A percentile compares a stretch with the other conserved stretches of the same genome.
phyloP scores from a whole-genome alignment of 2,329 filamentous ascomycete species.

The Drechslera avenae region DNA sequence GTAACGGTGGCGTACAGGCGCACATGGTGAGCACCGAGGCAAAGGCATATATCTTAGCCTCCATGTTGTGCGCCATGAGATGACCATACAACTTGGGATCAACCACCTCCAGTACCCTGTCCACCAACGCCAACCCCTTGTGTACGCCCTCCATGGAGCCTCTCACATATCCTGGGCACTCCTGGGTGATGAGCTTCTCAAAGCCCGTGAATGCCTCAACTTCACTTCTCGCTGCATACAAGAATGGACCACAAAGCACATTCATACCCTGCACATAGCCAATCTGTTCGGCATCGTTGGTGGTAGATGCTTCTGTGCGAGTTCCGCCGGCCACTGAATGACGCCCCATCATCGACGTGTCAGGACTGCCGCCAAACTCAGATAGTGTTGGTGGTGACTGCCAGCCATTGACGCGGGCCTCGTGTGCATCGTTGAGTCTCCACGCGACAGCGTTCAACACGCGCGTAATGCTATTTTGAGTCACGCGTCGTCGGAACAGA shows the following conservation, averaged over 20 bases:
- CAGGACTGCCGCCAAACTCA: conserved; percentile 57
- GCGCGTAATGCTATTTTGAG: conserved; percentile 91
- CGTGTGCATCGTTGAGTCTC: conserved; percentile 81
- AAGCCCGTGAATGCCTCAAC: conserved; percentile 94
- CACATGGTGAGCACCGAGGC: conserved; percentile 92
- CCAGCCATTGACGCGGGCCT: conserved; percentile 61
- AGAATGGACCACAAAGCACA: conserved; percentile 90
- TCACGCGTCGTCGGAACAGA: conserved; percentile 93
- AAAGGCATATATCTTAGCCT: conserved; percentile 95
- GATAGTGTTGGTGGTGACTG: conserved; percentile 55
- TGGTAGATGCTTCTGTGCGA: conserved; percentile 40
- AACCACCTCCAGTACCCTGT: conserved; percentile 88
- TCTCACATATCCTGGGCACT: conserved; percentile 91
- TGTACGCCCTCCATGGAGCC: conserved; percentile 98
- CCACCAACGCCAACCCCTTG: conserved; percentile 85
- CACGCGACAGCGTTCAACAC: conserved; percentile 94
- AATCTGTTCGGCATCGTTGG: conserved; percentile 66
- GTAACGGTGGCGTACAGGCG: conserved; percentile 91
- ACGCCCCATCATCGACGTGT: conserved; percentile 45
- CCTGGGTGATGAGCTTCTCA: conserved; percentile 80
- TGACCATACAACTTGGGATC: conserved; percentile 86
- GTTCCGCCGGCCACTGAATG: conserved; percentile 37
- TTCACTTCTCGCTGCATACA: conserved; percentile 89
- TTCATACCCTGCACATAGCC: conserved; percentile 99
- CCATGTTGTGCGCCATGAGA: conserved; percentile 82